A percentile compares a stretch with the other conserved stretches of the same genome.
These are phyloP conservation scores for Eucalyptus regnans DNA, from an alignment of 345 rosid genomes.

Conservation along the genomic window DNA sequence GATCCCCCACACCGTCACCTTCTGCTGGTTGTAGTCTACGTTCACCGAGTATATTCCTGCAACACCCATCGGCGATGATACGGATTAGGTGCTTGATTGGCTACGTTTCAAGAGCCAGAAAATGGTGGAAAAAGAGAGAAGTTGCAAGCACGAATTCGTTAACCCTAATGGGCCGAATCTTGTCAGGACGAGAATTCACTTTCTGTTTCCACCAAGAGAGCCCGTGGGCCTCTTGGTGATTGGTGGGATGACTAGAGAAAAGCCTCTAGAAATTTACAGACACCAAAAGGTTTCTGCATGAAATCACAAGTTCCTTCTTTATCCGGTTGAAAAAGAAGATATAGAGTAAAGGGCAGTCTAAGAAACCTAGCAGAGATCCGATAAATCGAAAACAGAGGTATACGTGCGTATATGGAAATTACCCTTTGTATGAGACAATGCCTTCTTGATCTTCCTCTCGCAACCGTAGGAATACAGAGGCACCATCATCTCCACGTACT, in stretches of 20 bases:
- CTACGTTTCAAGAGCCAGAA: not conserved
- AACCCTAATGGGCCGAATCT: not conserved
- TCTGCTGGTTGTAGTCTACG: conserved; percentile 56
- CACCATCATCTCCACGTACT: conserved; percentile 87
- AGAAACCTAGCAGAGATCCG: not conserved
- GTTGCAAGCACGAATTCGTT: not conserved
- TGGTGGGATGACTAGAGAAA: not conserved
- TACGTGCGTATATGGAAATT: not conserved
- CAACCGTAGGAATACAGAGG: conserved; percentile 87
- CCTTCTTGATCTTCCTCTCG: conserved; percentile 62
- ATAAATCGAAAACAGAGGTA: not conserved
- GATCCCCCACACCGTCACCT: conserved; percentile 87
- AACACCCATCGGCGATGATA: not conserved
- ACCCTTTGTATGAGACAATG: conserved; percentile 81
- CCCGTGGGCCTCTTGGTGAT: not conserved
- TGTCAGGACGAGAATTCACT: not conserved
- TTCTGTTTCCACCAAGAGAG: not conserved
- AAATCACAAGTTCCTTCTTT: not conserved
- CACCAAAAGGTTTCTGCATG: not conserved
- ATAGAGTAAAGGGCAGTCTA: not conserved
- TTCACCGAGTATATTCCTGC: conserved; percentile 76
- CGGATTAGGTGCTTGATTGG: not conserved
- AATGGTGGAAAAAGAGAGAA: not conserved
- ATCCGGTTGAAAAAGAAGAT: not conserved
- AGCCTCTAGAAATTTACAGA: not conserved